A percentile compares a stretch with the other conserved stretches of the same genome.
phyloP scores from a whole-genome alignment of 805 yeast genomes.

The Wickerhamomyces kurtzmanii region DNA sequence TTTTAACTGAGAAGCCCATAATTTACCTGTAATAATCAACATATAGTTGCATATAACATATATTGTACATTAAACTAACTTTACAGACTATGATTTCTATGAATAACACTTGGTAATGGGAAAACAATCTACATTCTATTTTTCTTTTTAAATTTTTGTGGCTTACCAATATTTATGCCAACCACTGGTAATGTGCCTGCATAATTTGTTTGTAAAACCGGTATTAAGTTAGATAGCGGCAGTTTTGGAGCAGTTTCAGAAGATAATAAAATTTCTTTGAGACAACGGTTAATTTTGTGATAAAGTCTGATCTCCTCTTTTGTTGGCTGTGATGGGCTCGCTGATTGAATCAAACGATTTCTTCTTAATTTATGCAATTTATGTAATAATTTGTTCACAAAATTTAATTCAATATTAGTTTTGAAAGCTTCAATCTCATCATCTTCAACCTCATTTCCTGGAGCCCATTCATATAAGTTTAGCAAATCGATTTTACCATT shows the following conservation, averaged over 20 bases:
- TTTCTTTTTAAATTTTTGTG: conserved; percentile 2
- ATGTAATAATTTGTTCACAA: conserved; percentile 33
- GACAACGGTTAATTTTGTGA: conserved; percentile 30
- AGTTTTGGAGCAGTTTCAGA: conserved; percentile 24
- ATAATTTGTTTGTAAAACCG: conserved; percentile 66
- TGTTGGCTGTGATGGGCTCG: conserved; percentile 26
- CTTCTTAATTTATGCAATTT: conserved; percentile 41
- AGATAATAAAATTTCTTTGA: conserved; percentile 32
- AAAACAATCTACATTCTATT: conserved; percentile 11
- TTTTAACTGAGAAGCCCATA: no score
- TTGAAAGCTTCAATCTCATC: conserved; percentile 41
- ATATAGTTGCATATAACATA: no score
- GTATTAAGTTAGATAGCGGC: conserved; percentile 33
- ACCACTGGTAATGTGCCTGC: conserved; percentile 70
- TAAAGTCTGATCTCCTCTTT: conserved; percentile 31
- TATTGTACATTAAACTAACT: no score
- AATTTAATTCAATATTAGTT: conserved; percentile 28
- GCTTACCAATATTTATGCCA: neutral
- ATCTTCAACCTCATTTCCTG: conserved; percentile 34
- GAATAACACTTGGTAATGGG: no score
- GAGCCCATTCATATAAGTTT: conserved; percentile 41
- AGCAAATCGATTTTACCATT: conserved; percentile 19
- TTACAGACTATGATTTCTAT: no score
- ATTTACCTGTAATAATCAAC: no score
- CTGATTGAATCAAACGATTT: conserved; percentile 23